Conservation (phyloP, 148 eudicot species). For the Vaccinium vitisidaea region DNA sequence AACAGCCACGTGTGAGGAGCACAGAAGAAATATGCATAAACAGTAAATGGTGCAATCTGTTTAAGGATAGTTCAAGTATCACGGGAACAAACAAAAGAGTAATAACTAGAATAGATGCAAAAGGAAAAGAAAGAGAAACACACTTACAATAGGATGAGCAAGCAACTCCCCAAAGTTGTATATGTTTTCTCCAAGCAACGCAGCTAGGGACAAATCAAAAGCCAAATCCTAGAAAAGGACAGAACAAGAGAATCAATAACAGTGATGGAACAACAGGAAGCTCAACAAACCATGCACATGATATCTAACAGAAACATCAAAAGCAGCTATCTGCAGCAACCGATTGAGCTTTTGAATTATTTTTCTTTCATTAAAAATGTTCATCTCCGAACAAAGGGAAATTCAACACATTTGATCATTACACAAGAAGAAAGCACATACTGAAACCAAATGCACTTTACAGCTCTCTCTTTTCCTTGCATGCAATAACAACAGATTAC, state of each 20-base stretch:
- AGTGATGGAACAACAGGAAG: not conserved
- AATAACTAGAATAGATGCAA: not conserved
- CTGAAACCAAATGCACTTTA: not conserved
- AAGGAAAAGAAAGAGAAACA: not conserved
- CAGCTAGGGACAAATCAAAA: slow-evolving; percentile 83
- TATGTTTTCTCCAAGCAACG: slow-evolving; percentile 88
- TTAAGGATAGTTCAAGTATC: not conserved
- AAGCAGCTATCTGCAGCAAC: not conserved
- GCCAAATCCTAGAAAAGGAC: slow-evolving; percentile 70
- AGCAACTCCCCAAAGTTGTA: slow-evolving; percentile 98
- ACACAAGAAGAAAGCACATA: not conserved
- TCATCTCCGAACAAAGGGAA: not conserved
- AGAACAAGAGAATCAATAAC: slow-evolving; percentile 17
- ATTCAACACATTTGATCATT: not conserved
- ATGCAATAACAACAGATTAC: not conserved
- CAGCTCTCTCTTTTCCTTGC: not conserved
- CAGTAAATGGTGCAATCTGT: not conserved
- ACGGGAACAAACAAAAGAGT: not conserved
- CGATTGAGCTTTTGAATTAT: not conserved
- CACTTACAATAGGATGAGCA: slow-evolving; percentile 95
- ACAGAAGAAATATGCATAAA: not conserved
- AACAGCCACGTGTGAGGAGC: not conserved
- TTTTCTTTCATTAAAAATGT: not conserved
- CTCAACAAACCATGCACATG: slow-evolving; percentile 16
- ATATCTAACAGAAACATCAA: slow-evolving; percentile 12